These are phyloP conservation scores for Apiospora phragmitis DNA, from an alignment of 2,329 filamentous ascomycete genomes.

Conservation along the genomic window DNA sequence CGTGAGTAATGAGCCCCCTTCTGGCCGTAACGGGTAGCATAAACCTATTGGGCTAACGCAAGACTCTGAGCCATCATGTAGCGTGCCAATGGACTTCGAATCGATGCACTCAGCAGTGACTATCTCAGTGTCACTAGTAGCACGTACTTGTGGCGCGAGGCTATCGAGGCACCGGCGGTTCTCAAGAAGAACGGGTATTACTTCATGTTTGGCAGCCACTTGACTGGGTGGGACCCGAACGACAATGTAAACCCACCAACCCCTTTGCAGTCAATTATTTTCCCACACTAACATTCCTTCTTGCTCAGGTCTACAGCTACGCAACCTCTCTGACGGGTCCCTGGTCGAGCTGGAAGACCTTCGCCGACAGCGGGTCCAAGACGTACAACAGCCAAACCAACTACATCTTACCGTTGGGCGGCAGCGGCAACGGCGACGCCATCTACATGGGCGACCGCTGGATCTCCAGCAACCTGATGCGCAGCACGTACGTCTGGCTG, in stretches of 20 bases:
- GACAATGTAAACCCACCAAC: constrained; percentile 50
- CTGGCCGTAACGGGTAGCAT: neutral
- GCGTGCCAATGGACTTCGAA: constrained; percentile 58
- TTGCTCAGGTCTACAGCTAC: constrained; percentile 50
- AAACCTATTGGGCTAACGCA: neutral
- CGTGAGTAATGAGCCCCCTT: constrained; percentile 36
- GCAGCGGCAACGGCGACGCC: constrained; percentile 32
- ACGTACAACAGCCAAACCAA: constrained; percentile 64
- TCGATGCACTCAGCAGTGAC: constrained; percentile 56
- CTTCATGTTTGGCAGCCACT: constrained; percentile 63
- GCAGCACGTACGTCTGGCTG: constrained; percentile 66
- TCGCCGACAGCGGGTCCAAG: constrained; percentile 54
- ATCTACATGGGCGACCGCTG: constrained; percentile 71
- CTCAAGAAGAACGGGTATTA: constrained; percentile 61
- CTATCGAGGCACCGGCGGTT: constrained; percentile 63
- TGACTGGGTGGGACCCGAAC: constrained; percentile 61
- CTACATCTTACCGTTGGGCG: constrained; percentile 51
- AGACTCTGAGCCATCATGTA: constrained; percentile 29
- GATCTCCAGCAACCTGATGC: constrained; percentile 58
- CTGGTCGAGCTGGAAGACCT: constrained; percentile 62
- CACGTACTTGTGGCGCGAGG: constrained; percentile 52
- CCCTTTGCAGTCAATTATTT: neutral
- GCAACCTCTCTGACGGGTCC: constrained; percentile 57
- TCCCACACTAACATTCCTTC: constrained; percentile 8
- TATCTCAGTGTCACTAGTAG: constrained; percentile 52